Percentiles rank a stretch among this genome's conserved stretches.
These are phyloP conservation scores for Coemansia sp. DNA, from an alignment of 192 early-diverging fungal species.

Conservation along the genomic window DNA sequence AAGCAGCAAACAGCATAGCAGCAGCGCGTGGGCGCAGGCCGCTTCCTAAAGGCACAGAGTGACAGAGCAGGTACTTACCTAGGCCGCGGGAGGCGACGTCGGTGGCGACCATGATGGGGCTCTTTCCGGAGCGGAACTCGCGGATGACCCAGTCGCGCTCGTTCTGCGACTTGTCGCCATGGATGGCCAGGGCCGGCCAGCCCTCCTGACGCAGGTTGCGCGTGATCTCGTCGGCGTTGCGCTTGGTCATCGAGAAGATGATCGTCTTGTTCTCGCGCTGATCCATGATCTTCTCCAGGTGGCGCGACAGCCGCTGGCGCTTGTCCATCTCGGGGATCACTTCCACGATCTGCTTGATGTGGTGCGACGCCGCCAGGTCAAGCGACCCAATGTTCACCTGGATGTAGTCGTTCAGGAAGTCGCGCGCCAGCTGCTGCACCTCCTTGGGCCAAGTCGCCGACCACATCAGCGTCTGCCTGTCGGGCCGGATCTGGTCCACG, in stretches of 20 bases:
- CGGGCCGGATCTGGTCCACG: constrained; percentile 93
- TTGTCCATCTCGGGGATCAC: constrained; percentile 85
- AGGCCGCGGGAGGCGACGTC: constrained; percentile 96
- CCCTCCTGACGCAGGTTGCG: constrained; percentile 81
- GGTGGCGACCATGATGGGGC: constrained; percentile 96
- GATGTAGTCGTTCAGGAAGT: constrained; percentile 90
- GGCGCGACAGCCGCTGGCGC: constrained; percentile 62
- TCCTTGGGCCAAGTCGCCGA: constrained; percentile 99
- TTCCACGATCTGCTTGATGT: constrained; percentile 88
- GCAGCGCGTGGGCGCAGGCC: no score
- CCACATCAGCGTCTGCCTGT: constrained; percentile 99
- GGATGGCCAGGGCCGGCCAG: constrained; percentile 89
- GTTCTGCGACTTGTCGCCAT: constrained; percentile 93
- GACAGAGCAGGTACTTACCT: constrained; percentile 59
- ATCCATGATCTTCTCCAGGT: constrained; percentile 80
- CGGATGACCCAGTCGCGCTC: constrained; percentile 95
- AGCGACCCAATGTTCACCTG: constrained; percentile 95
- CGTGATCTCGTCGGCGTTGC: constrained; percentile 86
- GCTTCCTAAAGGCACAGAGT: no score
- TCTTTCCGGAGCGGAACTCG: constrained; percentile 82
- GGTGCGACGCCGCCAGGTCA: constrained; percentile 87
- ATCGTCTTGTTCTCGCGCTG: constrained; percentile 84
- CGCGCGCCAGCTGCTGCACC: constrained; percentile 84
- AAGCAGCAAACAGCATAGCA: neutral
- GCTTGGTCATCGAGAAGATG: constrained; percentile 94